A percentile compares a stretch with the other conserved stretches of the same genome.
Evolutionary conservation across 768 basidiomycete genomes (phyloP).

Genomic region (Exsudoporus frostii): DNA sequence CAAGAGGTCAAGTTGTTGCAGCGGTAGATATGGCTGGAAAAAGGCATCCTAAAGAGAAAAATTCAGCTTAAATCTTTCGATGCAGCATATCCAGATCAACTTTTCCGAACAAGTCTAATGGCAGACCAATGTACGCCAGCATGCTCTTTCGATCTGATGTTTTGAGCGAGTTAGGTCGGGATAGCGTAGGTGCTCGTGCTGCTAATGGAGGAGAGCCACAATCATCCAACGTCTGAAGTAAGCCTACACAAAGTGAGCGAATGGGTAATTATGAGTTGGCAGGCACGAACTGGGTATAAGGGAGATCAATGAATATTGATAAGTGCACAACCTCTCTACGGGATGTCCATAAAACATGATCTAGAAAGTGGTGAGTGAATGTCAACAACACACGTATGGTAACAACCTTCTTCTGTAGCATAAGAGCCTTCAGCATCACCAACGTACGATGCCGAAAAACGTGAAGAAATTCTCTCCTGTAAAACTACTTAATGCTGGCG

Average conservation of each 20-base stretch:
- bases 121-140: slow-evolving; percentile 90
- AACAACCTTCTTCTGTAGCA: slow-evolving; percentile 86
- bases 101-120: slow-evolving; percentile 89
- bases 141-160: slow-evolving; percentile 91
- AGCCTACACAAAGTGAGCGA: slow-evolving; percentile 43
- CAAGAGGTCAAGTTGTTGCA: slow-evolving; percentile 91
- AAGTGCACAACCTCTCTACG: slow-evolving; percentile 93
- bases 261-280: not conserved
- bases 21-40: slow-evolving; percentile 95
- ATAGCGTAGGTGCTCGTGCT: slow-evolving; percentile 55
- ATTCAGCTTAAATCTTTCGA: not conserved
- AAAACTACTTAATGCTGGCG: slow-evolving; percentile 1
- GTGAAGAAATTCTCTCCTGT: slow-evolving; percentile 87
- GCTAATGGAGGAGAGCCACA: slow-evolving; percentile 84
- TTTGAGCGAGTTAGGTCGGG: slow-evolving; percentile 71
- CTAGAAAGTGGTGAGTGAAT: slow-evolving; percentile 38
- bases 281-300: slow-evolving; percentile 70
- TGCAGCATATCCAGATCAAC: slow-evolving; percentile 34
- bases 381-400: not conserved
- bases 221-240: slow-evolving; percentile 87
- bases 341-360: slow-evolving; percentile 97
- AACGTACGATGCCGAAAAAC: slow-evolving; percentile 91
- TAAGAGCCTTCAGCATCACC: slow-evolving; percentile 89
- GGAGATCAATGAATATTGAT: slow-evolving; percentile 95
- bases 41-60: slow-evolving; percentile 66